Base-by-base conservation (phyloP, 2,329 filamentous ascomycete species). In the Didymella sp. region DNA sequence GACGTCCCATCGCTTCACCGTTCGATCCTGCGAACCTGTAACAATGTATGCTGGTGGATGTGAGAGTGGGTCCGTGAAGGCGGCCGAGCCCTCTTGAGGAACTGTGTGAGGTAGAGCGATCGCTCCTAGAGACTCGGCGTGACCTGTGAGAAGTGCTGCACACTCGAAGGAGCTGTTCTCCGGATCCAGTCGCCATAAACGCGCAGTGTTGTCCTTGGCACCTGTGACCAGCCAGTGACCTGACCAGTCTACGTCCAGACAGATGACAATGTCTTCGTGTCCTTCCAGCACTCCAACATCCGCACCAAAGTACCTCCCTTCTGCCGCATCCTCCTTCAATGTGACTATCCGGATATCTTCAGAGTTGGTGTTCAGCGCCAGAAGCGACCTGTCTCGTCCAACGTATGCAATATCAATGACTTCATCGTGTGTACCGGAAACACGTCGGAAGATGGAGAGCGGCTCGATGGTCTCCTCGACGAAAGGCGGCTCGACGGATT, bases 371-470 rank as follows among this genome's bases (percentile, higher is more conserved):
- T 94, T 95, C 24, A 99, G 80, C 6, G 95, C 96, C 60, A 99
- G 83, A 48, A 96, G 79, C 2, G 91, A 94, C 55, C 86, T 87
- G 67, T 96, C 89, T 0, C 88, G 86, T 1, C 95, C 86, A 51
- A 98, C 82, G 69, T 95, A 97, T 27, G 89, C 90, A 30, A 99
- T 80, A 72, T 99, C 96, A 65, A 99, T 97, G 49, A 99, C 92
- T 75, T 99, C 95, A 73, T 99, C 96, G 75, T 98, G 92, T 6
- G 95, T 97, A 50, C 95, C 96, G 4, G 94, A 96, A 64, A 99
- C 96, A 41, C 92, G 86, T 64, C 90, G 87, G 41, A 90, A 83
- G 0, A 88, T 70, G 9, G 84, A 80, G 22, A 89, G 75, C n/a
- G 85, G 78, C n/a, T 79, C 75, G 78, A 90, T 71, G 77, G 80